Evolutionary conservation across 768 basidiomycete genomes (phyloP), one percentile per base, ranked within the genome.

Genomic region (Trametes cubensis): DNA sequence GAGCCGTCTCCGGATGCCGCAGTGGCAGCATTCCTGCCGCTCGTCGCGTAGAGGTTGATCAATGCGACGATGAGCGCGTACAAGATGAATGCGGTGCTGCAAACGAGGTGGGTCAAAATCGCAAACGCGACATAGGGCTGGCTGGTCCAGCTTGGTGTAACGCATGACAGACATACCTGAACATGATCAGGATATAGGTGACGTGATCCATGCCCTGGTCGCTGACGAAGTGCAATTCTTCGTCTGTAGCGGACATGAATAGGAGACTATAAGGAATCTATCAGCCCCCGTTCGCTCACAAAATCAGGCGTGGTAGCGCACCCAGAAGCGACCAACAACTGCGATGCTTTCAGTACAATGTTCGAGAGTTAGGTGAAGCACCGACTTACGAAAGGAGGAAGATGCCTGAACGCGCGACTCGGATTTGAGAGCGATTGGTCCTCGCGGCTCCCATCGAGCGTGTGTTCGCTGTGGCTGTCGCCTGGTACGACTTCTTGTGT

Each of bases 211-310:
- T 92, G 45, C 83, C 88, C 20, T 77, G 78, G 14, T 83, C 83
- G 64, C 92, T 80, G 4, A 89, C 83, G 62, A 81, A 90, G 25
- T 81, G 69, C 28, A 96, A 77, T 72, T 96, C 92, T 76, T 98
- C 95, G 71, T 98, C 94, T 0, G 95, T 97, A 0, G 89, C 95
- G 15, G 90, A 90, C 85, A 96, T 93, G 79, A 98, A 97, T 18
- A 94, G 75, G 2, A 94, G 74, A 6, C 92, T 90, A 59, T 1
- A n/a, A 1, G 28, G 7, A 7, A 59, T 2, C 11, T 44, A 17
- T 18, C 18, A 18, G 17, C 18, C 42, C n/a, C 6, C 42, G 42
- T 7, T 44, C 18, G 15, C 3, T 44, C 18, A 15, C 20, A 13
- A 44, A 4, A 21, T 20, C 42, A 44, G 6, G n/a, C 42, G 20